These are phyloP conservation scores for Fusarium guadeloupense DNA, from an alignment of 2,329 filamentous ascomycete species.

Conservation along the genomic window DNA sequence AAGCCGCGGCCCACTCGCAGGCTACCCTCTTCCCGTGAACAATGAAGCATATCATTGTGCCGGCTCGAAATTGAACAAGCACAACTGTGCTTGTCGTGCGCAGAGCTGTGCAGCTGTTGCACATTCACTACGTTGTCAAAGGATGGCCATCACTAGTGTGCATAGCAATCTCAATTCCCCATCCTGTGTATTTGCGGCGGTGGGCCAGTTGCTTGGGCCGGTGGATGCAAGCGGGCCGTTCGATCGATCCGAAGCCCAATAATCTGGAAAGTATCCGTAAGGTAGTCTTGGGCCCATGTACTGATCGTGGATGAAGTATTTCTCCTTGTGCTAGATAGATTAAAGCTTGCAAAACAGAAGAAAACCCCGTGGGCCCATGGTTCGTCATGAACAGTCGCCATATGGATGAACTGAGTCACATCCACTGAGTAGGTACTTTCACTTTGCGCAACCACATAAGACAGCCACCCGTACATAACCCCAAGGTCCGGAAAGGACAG, in stretches of 20 bases:
- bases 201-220: slow-evolving; percentile 20
- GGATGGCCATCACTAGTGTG: slow-evolving; percentile 14
- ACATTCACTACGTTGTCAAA: slow-evolving; percentile 6
- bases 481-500: slow-evolving; percentile 5
- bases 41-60: neutral
- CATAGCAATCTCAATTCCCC: slow-evolving; percentile 7
- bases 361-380: neutral
- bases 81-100: neutral
- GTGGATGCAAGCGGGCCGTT: slow-evolving; percentile 29
- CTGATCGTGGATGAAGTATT: neutral
- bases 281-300: slow-evolving; percentile 2
- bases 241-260: slow-evolving; percentile 28
- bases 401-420: slow-evolving; percentile 9
- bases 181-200: slow-evolving; percentile 13
- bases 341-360: slow-evolving; percentile 9
- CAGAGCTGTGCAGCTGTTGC: slow-evolving; percentile 3
- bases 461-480: neutral
- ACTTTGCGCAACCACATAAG: slow-evolving; percentile 11
- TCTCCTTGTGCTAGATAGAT: neutral
- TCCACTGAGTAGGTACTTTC: slow-evolving; percentile 7
- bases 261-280: slow-evolving; percentile 15
- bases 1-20: slow-evolving; percentile 3
- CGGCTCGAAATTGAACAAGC: neutral
- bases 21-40: neutral
- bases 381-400: neutral